These are phyloP conservation scores for Pyricularia sp. DNA, from an alignment of 2,329 filamentous ascomycete genomes.

Conservation along the genomic window DNA sequence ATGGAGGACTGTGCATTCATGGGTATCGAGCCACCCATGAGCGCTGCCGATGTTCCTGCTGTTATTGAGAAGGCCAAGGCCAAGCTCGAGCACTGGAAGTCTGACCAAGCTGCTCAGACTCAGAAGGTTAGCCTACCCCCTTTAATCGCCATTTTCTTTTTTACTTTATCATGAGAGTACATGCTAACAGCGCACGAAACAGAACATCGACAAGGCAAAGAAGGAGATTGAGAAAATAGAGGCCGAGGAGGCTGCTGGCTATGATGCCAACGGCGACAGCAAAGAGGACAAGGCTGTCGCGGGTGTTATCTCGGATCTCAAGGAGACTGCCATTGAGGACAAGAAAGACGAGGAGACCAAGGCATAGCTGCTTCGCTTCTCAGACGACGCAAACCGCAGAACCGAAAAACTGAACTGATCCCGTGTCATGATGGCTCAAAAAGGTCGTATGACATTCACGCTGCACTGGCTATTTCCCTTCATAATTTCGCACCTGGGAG, in stretches of 20 bases:
- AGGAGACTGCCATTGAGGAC: slow-evolving; percentile 42
- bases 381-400: neutral
- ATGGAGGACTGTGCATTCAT: slow-evolving; percentile 84
- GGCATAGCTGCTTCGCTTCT: slow-evolving; percentile 7
- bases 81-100: slow-evolving; percentile 87
- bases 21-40: slow-evolving; percentile 81
- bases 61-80: slow-evolving; percentile 83
- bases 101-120: slow-evolving; percentile 81
- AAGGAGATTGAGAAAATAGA: slow-evolving; percentile 90
- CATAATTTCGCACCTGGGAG: neutral
- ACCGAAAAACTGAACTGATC: neutral
- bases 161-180: neutral
- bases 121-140: slow-evolving; percentile 60
- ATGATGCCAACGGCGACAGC: slow-evolving; percentile 33
- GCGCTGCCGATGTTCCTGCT: slow-evolving; percentile 68
- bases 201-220: slow-evolving; percentile 97
- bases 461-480: neutral
- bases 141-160: neutral
- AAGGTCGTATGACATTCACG: neutral
- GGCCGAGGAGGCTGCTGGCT: slow-evolving; percentile 42
- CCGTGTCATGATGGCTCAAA: neutral
- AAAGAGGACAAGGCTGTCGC: slow-evolving; percentile 39
- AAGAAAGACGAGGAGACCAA: slow-evolving; percentile 35
- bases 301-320: slow-evolving; percentile 40
- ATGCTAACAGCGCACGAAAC: slow-evolving; percentile 4